A percentile compares a stretch with the other conserved stretches of the same genome.
Conservation (phyloP, 768 basidiomycete genomes). For the Filobasidium floriforme region DNA sequence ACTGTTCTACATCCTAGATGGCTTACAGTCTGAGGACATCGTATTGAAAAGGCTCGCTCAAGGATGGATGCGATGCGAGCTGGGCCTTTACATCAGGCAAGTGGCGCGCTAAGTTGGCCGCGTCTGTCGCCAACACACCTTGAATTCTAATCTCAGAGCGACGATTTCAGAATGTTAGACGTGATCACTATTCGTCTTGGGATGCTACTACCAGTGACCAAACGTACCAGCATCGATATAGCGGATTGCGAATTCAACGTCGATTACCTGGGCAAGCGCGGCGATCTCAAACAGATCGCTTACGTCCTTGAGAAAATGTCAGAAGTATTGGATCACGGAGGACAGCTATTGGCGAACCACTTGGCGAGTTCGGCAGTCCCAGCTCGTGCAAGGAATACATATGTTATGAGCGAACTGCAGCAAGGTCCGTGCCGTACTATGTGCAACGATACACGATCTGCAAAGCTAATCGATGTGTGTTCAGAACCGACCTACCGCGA, state of each 20-base stretch:
- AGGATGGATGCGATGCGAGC: slow-evolving; percentile 92
- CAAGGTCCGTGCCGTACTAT: no score
- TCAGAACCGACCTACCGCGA: no score
- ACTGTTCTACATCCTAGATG: slow-evolving; percentile 1
- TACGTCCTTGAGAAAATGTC: not conserved
- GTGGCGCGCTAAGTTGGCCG: slow-evolving; percentile 50
- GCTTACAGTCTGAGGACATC: not conserved
- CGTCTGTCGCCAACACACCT: slow-evolving; percentile 51
- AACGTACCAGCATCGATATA: slow-evolving; percentile 87
- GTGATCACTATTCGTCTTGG: not conserved
- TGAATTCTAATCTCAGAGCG: not conserved
- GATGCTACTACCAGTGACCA: slow-evolving; percentile 67
- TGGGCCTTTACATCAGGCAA: slow-evolving; percentile 84
- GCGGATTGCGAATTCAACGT: not conserved
- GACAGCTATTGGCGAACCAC: not conserved
- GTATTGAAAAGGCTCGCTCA: slow-evolving; percentile 74
- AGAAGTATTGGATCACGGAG: not conserved
- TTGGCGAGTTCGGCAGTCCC: not conserved
- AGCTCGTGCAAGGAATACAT: not conserved
- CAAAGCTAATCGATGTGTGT: no score
- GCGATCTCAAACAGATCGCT: not conserved
- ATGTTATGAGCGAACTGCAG: not conserved
- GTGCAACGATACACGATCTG: no score
- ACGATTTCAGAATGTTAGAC: not conserved
- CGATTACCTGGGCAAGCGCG: not conserved